Conservation (phyloP, 2,329 filamentous ascomycete species). For the Trichoderma atrobrunneum region DNA sequence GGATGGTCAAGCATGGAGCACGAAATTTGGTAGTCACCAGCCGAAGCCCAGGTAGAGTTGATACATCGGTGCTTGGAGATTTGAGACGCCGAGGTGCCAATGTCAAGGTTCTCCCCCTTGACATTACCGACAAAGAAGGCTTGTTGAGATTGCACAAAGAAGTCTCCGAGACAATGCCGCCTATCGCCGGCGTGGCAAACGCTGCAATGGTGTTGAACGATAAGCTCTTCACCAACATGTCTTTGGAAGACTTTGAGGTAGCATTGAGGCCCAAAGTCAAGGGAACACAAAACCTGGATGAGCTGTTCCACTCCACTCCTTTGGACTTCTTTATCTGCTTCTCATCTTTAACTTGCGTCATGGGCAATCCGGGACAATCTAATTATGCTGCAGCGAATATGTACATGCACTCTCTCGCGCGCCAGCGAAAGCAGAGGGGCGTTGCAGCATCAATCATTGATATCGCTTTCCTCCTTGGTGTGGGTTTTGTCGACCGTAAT, state of each 20-base stretch:
- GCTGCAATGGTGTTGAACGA: not conserved
- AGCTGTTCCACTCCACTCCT: not conserved
- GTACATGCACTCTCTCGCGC: not conserved
- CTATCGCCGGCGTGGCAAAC: not conserved
- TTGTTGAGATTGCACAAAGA: not conserved
- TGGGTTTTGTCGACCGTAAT: not conserved
- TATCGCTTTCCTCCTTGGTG: not conserved
- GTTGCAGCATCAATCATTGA: not conserved
- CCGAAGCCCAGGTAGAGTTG: not conserved
- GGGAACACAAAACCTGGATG: not conserved
- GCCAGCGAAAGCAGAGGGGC: not conserved
- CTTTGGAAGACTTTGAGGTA: not conserved
- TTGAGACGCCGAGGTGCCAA: not conserved
- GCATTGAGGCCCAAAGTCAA: not conserved
- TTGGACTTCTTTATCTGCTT: not conserved
- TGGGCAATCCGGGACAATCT: not conserved
- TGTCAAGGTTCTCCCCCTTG: not conserved
- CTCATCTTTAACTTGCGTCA: not conserved
- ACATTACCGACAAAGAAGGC: not conserved
- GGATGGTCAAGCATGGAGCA: not conserved
- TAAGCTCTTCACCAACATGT: not conserved
- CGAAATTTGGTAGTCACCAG: not conserved
- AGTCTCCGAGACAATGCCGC: not conserved
- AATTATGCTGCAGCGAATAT: not conserved
- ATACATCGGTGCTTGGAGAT: not conserved